Evolutionary conservation across 1,139 yeast species (phyloP), one percentile per base, ranked within the genome.

Genomic region (Geotrichum histeridarum): DNA sequence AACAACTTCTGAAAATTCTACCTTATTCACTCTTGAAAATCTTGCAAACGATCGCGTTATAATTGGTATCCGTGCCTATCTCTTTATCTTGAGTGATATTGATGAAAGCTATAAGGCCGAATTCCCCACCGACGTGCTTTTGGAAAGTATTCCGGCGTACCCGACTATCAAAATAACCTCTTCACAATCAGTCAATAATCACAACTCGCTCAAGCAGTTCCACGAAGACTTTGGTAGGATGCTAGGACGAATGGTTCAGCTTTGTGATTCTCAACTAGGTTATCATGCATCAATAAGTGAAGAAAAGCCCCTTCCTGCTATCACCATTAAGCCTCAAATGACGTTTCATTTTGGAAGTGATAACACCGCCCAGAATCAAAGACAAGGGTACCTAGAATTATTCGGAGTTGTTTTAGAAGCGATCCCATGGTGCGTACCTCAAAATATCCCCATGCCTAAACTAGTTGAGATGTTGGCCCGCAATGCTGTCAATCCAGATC

Each of bases 211-310:
- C 30, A 60, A 59, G 27, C 70, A 67, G 42, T 67, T 68, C 50
- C 94, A 90, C 63, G 95, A 86, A 56, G 94, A 87, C 59, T 83
- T 89, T 42, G 81, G 90, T 48, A 74, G 77, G n/a, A 76, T 79
- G 30, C 77, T 90, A 50, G 82, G 83, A 8, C 71, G 74, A 15
- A 69, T 90, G 3, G 72, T 88, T 48, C 72, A 77, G 39, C 63
- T 83, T 12, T 72, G 90, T 37, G 96, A 90, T 66, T 63, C 74
- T 9, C 67, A 66, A 36, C 56, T 69, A 22, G 70, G 70, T 8
- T 60, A 62, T n/a, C 61, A 61, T 48, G 60, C 60, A 22, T 48
- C 54, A 8, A 53, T 56, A 30, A 56, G 56, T 32, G 65, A 62
- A 17, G 66, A 63, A 14, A 60, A 57, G 43, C 48, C 45, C 9